Evolutionary conservation across 1,284 basidiomycete genomes (phyloP).

Genomic region (Inonotus obliquus): DNA sequence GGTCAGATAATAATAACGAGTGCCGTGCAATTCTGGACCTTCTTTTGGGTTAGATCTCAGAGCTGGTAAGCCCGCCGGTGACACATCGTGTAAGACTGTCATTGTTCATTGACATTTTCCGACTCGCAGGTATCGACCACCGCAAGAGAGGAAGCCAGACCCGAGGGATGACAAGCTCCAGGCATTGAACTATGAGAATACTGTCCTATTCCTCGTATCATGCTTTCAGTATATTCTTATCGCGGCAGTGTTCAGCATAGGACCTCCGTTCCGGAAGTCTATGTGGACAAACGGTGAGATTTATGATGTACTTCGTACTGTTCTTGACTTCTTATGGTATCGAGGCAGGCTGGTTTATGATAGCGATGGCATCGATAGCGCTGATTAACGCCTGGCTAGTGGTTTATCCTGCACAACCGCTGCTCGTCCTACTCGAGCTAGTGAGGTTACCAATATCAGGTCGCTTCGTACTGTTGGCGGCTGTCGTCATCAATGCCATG

Average conservation of each 20-base stretch:
- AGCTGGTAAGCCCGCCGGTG: conserved; percentile 54
- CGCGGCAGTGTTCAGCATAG: conserved; percentile 95
- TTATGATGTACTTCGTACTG: conserved; percentile 9
- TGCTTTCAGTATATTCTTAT: conserved; percentile 99
- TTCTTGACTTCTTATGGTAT: conserved; percentile 20
- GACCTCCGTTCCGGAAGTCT: conserved; percentile 91
- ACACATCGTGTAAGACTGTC: neutral
- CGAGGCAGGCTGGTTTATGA: conserved; percentile 68
- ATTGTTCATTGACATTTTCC: neutral
- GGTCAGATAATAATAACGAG: conserved; percentile 92
- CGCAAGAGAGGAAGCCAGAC: conserved; percentile 47
- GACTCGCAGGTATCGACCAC: conserved; percentile 55
- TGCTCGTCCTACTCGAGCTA: conserved; percentile 72
- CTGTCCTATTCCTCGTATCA: conserved; percentile 88
- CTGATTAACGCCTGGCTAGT: conserved; percentile 74
- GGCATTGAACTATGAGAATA: conserved; percentile 93
- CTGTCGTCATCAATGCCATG: conserved; percentile 71
- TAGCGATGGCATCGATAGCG: conserved; percentile 61
- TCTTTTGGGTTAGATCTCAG: conserved; percentile 84
- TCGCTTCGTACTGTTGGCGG: conserved; percentile 64
- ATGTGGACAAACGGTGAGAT: conserved; percentile 91
- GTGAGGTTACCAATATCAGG: conserved; percentile 72
- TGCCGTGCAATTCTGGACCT: conserved; percentile 81
- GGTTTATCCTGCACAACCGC: conserved; percentile 58
- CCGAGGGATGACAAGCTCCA: conserved; percentile 73